Percentiles rank a stretch among this genome's conserved stretches.
These are phyloP conservation scores for Phytophthora cryptogea DNA, from an alignment of 352 stramenopile species.

Conservation along the genomic window DNA sequence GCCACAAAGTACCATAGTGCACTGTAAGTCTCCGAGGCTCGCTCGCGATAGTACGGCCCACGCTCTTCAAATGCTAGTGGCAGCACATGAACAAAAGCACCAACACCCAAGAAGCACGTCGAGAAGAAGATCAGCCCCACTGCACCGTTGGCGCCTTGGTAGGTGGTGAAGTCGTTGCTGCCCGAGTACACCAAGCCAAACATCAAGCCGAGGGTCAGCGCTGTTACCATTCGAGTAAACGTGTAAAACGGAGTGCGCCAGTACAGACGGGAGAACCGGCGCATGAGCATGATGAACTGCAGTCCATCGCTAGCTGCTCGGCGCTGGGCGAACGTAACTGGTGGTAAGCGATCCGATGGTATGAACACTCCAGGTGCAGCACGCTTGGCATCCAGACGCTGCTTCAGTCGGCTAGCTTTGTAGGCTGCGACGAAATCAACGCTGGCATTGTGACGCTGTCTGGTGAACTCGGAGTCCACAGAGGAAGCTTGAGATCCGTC, in stretches of 20 bases:
- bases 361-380: constrained; percentile 40
- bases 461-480: constrained; percentile 19
- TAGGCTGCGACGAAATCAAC: constrained; percentile 43
- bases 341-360: constrained; percentile 31
- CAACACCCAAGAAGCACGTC: constrained; percentile 75
- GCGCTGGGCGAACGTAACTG: constrained; percentile 37
- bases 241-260: constrained; percentile 90
- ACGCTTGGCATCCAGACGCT: constrained; percentile 37
- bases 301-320: constrained; percentile 33
- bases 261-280: constrained; percentile 73
- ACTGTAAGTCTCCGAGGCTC: constrained; percentile 89
- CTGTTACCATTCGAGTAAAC: constrained; percentile 47
- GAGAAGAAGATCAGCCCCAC: constrained; percentile 85
- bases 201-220: constrained; percentile 40
- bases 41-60: constrained; percentile 92
- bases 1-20: constrained; percentile 79
- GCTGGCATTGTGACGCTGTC: constrained; percentile 20
- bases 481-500: constrained; percentile 29
- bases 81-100: constrained; percentile 67
- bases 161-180: constrained; percentile 42
- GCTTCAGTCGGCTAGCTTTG: constrained; percentile 35
- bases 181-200: constrained; percentile 55
- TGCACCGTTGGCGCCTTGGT: constrained; percentile 43
- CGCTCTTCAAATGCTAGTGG: constrained; percentile 82
- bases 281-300: constrained; percentile 54